Evolutionary conservation across 306 rosid genomes (phyloP), one percentile per base, ranked within the genome.

Genomic region (Cicer bijugum): DNA sequence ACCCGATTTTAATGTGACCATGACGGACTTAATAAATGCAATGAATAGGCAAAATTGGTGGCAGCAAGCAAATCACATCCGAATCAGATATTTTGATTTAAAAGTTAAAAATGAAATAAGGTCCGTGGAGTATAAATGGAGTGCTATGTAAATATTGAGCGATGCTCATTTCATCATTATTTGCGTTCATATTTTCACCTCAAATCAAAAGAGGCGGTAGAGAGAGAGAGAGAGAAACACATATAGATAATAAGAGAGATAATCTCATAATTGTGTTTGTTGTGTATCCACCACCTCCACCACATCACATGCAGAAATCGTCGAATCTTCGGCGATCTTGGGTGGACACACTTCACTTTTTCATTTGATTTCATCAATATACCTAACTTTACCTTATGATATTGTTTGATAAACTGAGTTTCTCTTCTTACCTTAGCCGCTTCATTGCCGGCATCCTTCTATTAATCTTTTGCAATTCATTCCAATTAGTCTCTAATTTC

Each of bases 381-480:
- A 43, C 19, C 12, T 39, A 10, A 7, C 1, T 1, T 35, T 9
- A 44, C 74, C 85, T 82, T 80, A 86, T 86, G 90, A 86, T 81
- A 79, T 68, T 70, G 71, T 82, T 79, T 66, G 84, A 86, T 37
- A 83, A 81, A 20, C 69, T 78, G 4, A 48, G 85, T 67, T 83
- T 77, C 55, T 86, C 88, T 16, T 74, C 90, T 35, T 77, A 79
- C 51, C 59, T 84, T 0, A 84, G 90, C 90, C 90, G 86, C 88
- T 86, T 84, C 81, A 79, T 79, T 84, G 90, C 86, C 42, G 90
- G 90, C 83, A 77, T 86, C 33, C 76, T 86, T 50, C 72, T 86
- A 15, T 59, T 86, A 23, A 86, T 83, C 9, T 85, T 86, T 11
- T 86, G 85, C 8, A 84, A 86, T 82, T 86, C 89, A 2, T 78